Evolutionary conservation across 129 eudicot genomes (phyloP).

Genomic region (Dittrichia graveolens): DNA sequence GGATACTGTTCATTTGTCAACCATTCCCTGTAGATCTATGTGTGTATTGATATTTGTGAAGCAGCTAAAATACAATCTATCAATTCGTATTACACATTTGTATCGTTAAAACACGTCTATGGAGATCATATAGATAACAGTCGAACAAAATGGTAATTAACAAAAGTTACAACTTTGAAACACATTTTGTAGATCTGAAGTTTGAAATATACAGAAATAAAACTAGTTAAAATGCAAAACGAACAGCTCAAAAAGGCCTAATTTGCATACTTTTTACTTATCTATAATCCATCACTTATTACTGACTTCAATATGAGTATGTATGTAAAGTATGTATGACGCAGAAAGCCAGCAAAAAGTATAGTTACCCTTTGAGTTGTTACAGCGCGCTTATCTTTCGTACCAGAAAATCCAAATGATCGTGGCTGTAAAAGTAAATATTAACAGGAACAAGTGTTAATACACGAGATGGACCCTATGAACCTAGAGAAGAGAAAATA

Average conservation of each 20-base stretch:
- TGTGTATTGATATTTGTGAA: too few species aligned
- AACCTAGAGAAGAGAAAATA: background rate
- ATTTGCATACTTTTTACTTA: slow-evolving; percentile 3
- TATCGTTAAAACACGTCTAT: background rate
- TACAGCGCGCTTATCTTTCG: slow-evolving; percentile 96
- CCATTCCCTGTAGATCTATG: too few species aligned
- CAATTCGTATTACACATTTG: too few species aligned
- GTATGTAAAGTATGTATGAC: background rate
- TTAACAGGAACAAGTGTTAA: slow-evolving; percentile 6
- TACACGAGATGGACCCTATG: background rate
- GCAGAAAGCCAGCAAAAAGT: slow-evolving; percentile 8
- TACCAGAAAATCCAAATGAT: slow-evolving; percentile 98
- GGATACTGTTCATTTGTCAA: too few species aligned
- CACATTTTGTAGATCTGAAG: too few species aligned
- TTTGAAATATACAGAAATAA: too few species aligned
- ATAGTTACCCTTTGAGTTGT: slow-evolving; percentile 88
- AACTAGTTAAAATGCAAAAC: background rate
- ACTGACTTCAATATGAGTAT: background rate
- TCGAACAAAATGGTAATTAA: too few species aligned
- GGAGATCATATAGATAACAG: background rate
- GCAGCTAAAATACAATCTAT: too few species aligned
- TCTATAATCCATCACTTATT: background rate
- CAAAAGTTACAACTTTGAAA: too few species aligned
- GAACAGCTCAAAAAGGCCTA: background rate
- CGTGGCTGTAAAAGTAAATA: slow-evolving; percentile 66